phyloP scores from a whole-genome alignment of 78 protist genomes.

The Pelomyxa schiedti region DNA sequence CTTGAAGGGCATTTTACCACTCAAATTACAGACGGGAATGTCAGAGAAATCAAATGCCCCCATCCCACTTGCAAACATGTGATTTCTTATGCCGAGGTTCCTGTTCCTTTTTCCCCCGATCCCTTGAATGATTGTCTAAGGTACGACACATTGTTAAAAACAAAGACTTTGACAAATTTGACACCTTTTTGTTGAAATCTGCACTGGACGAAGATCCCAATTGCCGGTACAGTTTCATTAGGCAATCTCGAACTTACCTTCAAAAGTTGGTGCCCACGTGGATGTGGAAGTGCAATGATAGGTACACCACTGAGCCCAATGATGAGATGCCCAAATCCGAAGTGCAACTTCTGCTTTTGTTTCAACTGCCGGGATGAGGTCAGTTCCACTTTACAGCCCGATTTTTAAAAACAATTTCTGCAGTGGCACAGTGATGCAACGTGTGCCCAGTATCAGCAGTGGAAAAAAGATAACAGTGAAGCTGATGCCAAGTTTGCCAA shows the following conservation, averaged over 20 bases:
- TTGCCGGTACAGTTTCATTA: too few species aligned
- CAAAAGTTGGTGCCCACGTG: conserved; percentile 5
- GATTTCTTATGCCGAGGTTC: neutral
- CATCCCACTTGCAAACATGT: neutral
- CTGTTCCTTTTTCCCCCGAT: too few species aligned
- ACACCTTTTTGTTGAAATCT: neutral
- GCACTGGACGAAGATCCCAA: conserved; percentile 1
- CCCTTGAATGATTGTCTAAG: too few species aligned
- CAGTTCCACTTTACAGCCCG: neutral
- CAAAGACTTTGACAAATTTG: neutral
- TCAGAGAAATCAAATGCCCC: neutral
- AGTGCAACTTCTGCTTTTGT: conserved; percentile 1
- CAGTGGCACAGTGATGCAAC: conserved; percentile 8
- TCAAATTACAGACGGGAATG: neutral
- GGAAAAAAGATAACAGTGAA: neutral
- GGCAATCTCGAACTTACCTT: too few species aligned
- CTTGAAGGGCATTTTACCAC: neutral
- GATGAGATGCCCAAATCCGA: neutral
- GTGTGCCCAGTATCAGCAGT: neutral
- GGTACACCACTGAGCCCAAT: conserved; percentile 1
- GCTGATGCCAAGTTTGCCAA: neutral
- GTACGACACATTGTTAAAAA: neutral
- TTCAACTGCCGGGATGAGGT: conserved; percentile 4
- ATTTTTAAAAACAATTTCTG: neutral
- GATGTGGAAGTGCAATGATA: conserved; percentile 4